A percentile compares a stretch with the other conserved stretches of the same genome.
Evolutionary conservation across 495 filamentous ascomycete species (phyloP).

Genomic region (Penicillium manginii): DNA sequence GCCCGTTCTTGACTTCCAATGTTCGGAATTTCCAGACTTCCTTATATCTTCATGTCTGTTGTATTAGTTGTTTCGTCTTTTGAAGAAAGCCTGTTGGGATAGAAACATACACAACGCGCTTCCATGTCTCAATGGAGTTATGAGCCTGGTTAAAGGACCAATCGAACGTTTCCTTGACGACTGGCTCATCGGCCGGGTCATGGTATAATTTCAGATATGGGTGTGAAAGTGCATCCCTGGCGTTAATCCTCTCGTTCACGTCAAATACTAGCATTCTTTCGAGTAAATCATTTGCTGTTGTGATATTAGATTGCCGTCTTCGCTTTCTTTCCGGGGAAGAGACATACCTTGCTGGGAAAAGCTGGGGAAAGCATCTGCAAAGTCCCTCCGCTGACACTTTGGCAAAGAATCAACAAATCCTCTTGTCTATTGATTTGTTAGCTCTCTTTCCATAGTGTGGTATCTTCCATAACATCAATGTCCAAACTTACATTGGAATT

Average conservation of each 20-base stretch:
- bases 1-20: not conserved
- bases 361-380: not conserved
- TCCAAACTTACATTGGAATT: conserved; percentile 12
- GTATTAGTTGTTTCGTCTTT: not conserved
- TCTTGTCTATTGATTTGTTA: not conserved
- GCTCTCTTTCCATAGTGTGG: not conserved
- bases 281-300: conserved; percentile 79
- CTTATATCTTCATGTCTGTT: not conserved
- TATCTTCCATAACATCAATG: not conserved
- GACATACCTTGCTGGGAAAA: not conserved
- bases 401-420: conserved; percentile 6
- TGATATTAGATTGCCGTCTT: not conserved
- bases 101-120: conserved; percentile 10
- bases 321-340: not conserved
- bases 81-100: not conserved
- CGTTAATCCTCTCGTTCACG: conserved; percentile 78
- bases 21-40: conserved; percentile 5
- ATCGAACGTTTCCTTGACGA: conserved; percentile 46
- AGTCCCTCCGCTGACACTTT: not conserved
- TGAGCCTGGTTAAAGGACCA: not conserved
- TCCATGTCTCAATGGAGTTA: conserved; percentile 6
- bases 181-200: conserved; percentile 87
- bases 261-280: conserved; percentile 93
- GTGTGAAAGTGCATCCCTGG: conserved; percentile 74
- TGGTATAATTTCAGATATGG: conserved; percentile 91